Conservation (phyloP, 345 rosid species). For the Punica granatum region DNA sequence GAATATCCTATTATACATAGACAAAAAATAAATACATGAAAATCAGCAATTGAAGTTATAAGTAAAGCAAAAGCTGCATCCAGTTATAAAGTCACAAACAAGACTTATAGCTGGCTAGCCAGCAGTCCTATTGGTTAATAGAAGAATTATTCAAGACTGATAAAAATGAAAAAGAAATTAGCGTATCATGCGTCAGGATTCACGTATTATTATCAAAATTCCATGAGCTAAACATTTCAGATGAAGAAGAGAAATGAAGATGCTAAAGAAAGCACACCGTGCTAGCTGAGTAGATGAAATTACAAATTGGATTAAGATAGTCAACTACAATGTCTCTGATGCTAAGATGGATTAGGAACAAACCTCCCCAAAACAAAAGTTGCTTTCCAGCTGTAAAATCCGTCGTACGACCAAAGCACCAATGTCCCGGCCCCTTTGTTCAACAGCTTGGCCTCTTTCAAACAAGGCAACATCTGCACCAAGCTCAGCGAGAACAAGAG, state of each 20-base stretch:
- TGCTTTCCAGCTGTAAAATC: slow-evolving; percentile 77
- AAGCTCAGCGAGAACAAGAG: slow-evolving; percentile 88
- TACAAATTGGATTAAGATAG: no score
- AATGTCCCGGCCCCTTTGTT: slow-evolving; percentile 89
- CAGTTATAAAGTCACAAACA: not conserved
- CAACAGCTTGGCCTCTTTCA: slow-evolving; percentile 96
- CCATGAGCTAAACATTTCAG: no score
- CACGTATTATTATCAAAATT: no score
- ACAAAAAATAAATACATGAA: not conserved
- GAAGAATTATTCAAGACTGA: no score
- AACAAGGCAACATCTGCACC: slow-evolving; percentile 90
- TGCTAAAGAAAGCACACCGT: not conserved
- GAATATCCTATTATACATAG: not conserved
- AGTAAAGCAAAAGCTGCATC: not conserved
- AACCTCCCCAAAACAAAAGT: slow-evolving; percentile 99
- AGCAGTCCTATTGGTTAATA: not conserved
- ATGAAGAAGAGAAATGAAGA: no score
- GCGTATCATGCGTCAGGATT: no score
- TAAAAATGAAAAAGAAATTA: no score
- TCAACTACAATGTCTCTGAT: not conserved
- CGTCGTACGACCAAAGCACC: slow-evolving; percentile 78
- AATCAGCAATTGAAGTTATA: not conserved
- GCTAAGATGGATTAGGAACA: slow-evolving; percentile 13
- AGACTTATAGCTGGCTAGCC: not conserved
- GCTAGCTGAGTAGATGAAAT: no score